A percentile compares a stretch with the other conserved stretches of the same genome.
These are phyloP conservation scores for Crucibulum laeve DNA, from an alignment of 768 basidiomycete genomes.

Conservation along the genomic window DNA sequence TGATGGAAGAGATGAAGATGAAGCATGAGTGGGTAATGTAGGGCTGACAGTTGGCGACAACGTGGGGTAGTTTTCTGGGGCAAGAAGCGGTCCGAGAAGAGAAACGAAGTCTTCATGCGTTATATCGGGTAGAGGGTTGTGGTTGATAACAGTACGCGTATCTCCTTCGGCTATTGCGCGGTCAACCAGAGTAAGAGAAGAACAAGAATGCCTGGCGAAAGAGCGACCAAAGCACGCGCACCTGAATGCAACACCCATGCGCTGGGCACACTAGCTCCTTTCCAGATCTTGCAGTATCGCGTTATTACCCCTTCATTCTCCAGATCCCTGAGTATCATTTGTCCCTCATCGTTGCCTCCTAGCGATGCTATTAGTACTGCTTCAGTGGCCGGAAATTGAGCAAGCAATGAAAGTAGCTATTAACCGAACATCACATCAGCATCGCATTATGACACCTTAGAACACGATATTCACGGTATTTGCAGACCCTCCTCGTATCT, in stretches of 20 bases:
- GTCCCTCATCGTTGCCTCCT: constrained; percentile 68
- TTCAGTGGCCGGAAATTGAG: constrained; percentile 65
- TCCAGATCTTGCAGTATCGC: constrained; percentile 71
- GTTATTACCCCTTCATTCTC: constrained; percentile 66
- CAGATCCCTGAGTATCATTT: constrained; percentile 57
- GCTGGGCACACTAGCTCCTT: constrained; percentile 66
- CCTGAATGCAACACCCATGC: constrained; percentile 81
- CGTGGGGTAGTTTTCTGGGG: constrained; percentile 70
- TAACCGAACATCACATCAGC: not conserved
- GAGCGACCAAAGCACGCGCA: constrained; percentile 19
- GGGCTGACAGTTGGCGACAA: constrained; percentile 23
- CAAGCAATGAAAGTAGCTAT: constrained; percentile 60
- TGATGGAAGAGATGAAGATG: constrained; percentile 26
- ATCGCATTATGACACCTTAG: not conserved
- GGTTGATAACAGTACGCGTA: constrained; percentile 72
- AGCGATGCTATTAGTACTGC: constrained; percentile 72
- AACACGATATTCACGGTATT: constrained; percentile 34
- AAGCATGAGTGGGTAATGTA: constrained; percentile 21
- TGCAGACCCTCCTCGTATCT: constrained; percentile 69
- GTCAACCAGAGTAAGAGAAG: too few relatives aligned
- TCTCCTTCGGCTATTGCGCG: constrained; percentile 51
- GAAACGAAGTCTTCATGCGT: constrained; percentile 85
- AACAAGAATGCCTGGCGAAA: too few relatives aligned
- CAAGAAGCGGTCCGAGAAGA: constrained; percentile 73
- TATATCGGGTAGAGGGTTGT: constrained; percentile 83